Conservation (phyloP, 2,329 filamentous ascomycete species). For the Trichoderma sp. region DNA sequence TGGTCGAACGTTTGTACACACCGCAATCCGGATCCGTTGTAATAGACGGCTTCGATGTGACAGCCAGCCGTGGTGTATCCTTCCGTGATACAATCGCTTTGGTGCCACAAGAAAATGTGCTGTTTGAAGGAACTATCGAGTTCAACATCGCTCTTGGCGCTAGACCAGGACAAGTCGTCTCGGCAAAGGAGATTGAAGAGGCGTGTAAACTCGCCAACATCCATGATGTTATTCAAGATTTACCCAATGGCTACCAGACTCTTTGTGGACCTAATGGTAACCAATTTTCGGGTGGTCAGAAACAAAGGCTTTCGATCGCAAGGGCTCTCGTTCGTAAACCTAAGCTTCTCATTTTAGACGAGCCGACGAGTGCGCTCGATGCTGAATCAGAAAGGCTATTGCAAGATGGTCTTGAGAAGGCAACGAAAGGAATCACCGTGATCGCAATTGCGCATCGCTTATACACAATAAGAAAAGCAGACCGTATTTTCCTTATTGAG, state of each 20-base stretch:
- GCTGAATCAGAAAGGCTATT: conserved; percentile 58
- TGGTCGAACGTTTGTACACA: conserved; percentile 54
- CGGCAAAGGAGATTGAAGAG: conserved; percentile 56
- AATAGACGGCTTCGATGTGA: conserved; percentile 41
- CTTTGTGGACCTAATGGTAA: conserved; percentile 61
- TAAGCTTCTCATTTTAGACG: conserved; percentile 65
- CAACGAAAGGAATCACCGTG: background rate
- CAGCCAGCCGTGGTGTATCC: background rate
- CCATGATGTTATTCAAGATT: conserved; percentile 53
- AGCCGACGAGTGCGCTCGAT: conserved; percentile 68
- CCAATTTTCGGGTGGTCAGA: conserved; percentile 67
- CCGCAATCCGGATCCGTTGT: conserved; percentile 48
- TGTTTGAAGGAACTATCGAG: conserved; percentile 49
- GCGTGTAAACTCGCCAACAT: conserved; percentile 65
- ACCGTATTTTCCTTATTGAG: background rate
- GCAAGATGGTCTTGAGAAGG: conserved; percentile 53
- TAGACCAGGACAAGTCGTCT: conserved; percentile 49
- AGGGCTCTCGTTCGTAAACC: conserved; percentile 64
- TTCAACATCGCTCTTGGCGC: conserved; percentile 51
- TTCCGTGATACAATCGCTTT: conserved; percentile 49
- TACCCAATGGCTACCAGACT: conserved; percentile 59
- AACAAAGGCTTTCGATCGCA: conserved; percentile 67
- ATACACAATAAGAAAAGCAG: background rate
- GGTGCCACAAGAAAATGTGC: conserved; percentile 49
- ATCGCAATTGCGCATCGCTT: background rate